Conservation (phyloP, 768 basidiomycete species). For the Calvatia gigantea region DNA sequence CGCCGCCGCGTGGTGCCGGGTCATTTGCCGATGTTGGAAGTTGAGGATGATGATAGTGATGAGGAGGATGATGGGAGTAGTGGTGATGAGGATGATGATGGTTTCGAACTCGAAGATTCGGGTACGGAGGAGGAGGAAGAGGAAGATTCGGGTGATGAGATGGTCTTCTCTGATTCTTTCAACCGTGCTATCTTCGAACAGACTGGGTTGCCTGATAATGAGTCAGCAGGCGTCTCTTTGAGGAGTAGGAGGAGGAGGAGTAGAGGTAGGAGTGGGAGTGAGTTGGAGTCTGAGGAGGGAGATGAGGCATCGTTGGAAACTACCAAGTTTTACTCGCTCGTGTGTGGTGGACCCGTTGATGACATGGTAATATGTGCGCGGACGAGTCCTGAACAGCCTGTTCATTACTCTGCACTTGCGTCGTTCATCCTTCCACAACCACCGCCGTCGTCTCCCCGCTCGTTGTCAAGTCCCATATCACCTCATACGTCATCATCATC, state of each 20-base stretch:
- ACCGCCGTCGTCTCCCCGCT: conserved; percentile 26
- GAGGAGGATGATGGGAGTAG: too few species aligned
- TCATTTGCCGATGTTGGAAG: conserved; percentile 9
- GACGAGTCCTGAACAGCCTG: conserved; percentile 5
- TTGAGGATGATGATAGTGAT: conserved; percentile 5
- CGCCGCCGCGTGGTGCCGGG: conserved; percentile 6
- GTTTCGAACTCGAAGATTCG: conserved; percentile 11
- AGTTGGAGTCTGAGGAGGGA: conserved; percentile 4
- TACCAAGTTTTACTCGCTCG: conserved; percentile 23
- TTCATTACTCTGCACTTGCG: conserved; percentile 13
- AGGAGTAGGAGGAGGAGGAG: conserved; percentile 12
- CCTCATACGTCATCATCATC: conserved; percentile 10
- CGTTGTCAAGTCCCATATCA: conserved; percentile 21
- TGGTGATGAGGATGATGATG: too few species aligned
- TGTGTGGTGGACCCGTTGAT: conserved; percentile 24
- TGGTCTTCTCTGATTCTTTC: conserved; percentile 12
- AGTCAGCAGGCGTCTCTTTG: conserved; percentile 17
- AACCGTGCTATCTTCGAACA: conserved; percentile 5
- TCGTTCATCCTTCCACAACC: conserved; percentile 34
- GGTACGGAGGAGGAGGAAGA: too few species aligned
- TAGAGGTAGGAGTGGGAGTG: too few species aligned
- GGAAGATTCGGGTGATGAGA: conserved; percentile 14
- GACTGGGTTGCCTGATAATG: conserved; percentile 13
- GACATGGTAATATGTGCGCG: neutral
- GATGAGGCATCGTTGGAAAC: conserved; percentile 18